Conservation (phyloP, 1,139 yeast genomes). For the Nadsonia starkeyi-henricii region DNA sequence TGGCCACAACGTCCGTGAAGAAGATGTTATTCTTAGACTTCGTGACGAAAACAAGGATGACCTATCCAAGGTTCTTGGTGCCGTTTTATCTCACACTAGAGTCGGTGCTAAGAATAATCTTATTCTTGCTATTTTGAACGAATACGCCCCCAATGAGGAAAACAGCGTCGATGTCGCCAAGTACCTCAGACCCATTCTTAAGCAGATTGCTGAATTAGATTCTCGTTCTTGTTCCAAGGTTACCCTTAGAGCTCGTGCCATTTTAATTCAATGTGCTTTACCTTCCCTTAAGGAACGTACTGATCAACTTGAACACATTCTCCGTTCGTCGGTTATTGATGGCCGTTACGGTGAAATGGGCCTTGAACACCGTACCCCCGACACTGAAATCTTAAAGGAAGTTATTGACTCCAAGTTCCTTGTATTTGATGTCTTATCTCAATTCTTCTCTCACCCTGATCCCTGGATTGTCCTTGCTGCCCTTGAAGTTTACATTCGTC, state of each 20-base stretch:
- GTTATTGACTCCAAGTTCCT: conserved; percentile 93
- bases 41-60: conserved; percentile 81
- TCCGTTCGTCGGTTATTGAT: conserved; percentile 82
- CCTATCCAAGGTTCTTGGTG: conserved; percentile 53
- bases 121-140: conserved; percentile 68
- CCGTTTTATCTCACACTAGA: conserved; percentile 79
- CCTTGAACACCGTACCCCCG: conserved; percentile 65
- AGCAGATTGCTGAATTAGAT: conserved; percentile 73
- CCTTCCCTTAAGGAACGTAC: conserved; percentile 94
- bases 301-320: conserved; percentile 90
- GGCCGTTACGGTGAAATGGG: conserved; percentile 69
- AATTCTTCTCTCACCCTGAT: conserved; percentile 72
- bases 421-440: conserved; percentile 89
- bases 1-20: conserved; percentile 64
- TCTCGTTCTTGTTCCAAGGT: conserved; percentile 86
- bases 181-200: conserved; percentile 56
- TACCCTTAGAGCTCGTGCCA: conserved; percentile 91
- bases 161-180: conserved; percentile 50
- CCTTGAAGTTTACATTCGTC: conserved; percentile 87
- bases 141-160: conserved; percentile 43
- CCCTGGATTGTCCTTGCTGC: conserved; percentile 92
- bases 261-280: conserved; percentile 86
- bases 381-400: conserved; percentile 65
- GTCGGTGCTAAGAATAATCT: conserved; percentile 88
- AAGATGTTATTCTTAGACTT: conserved; percentile 59